phyloP scores from a whole-genome alignment of 441 rosid species.

The Populus hybrid region DNA sequence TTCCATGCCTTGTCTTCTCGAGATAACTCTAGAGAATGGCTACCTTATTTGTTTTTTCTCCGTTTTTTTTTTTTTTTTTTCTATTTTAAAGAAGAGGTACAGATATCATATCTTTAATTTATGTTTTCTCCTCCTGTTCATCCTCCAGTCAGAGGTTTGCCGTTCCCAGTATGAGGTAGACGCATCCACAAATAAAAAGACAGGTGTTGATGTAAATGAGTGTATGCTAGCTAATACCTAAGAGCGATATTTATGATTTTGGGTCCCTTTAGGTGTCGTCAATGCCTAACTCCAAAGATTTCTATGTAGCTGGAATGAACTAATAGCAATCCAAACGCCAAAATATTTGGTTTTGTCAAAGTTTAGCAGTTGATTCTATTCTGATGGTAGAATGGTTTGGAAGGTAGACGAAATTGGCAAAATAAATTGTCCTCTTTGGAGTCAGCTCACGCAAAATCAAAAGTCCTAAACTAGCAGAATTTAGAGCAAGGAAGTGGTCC shows the following conservation, averaged over 20 bases:
- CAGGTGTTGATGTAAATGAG: neutral
- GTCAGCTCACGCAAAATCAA: neutral
- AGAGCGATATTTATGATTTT: neutral
- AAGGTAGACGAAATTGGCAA: neutral
- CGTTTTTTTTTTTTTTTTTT: no score
- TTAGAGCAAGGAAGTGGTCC: neutral
- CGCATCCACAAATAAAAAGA: neutral
- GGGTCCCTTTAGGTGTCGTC: neutral
- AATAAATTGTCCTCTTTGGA: neutral
- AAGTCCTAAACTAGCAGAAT: neutral
- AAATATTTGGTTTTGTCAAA: neutral
- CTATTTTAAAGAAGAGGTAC: neutral
- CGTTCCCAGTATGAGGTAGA: neutral
- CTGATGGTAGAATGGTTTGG: neutral
- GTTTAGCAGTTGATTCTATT: neutral
- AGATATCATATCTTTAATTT: neutral
- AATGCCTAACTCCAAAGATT: neutral
- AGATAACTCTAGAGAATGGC: neutral
- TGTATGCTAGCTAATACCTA: neutral
- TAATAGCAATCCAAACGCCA: neutral
- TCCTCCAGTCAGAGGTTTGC: neutral
- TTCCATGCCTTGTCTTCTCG: neutral
- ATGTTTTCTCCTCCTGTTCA: neutral
- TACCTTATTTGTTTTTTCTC: neutral
- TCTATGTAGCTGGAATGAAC: neutral